These are phyloP conservation scores for Lodderomyces theae DNA, from an alignment of 1,139 yeast genomes.

Conservation along the genomic window DNA sequence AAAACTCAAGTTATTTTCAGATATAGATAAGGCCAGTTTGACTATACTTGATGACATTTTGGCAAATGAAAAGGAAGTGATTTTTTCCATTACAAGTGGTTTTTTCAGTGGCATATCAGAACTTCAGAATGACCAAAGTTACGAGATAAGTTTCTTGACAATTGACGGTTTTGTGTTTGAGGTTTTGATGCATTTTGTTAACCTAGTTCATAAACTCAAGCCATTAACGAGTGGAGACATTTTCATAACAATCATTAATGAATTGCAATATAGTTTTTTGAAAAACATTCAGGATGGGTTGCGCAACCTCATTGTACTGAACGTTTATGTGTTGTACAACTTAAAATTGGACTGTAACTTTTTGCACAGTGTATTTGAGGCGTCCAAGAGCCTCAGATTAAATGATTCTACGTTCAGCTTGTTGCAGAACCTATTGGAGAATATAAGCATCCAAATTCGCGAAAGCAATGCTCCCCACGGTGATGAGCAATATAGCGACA, in stretches of 20 bases:
- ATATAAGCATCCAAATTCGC: conserved; percentile 28
- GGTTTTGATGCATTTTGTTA: conserved; percentile 42
- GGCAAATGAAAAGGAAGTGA: conserved; percentile 29
- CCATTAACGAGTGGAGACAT: conserved; percentile 42
- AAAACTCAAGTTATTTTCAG: conserved; percentile 41
- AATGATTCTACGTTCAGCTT: conserved; percentile 38
- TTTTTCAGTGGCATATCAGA: conserved; percentile 21
- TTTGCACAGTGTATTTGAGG: conserved; percentile 41
- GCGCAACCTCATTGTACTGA: conserved; percentile 19
- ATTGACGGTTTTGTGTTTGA: conserved; percentile 45
- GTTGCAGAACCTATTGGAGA: conserved; percentile 32
- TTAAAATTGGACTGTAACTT: conserved; percentile 40
- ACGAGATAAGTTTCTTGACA: conserved; percentile 15
- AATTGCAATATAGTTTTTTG: conserved; percentile 38
- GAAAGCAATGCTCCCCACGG: conserved; percentile 16
- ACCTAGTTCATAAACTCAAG: conserved; percentile 38
- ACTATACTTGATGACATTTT: conserved; percentile 45
- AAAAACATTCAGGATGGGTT: conserved; percentile 34
- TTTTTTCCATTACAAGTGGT: not conserved
- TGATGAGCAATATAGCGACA: conserved; percentile 28
- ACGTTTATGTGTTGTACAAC: conserved; percentile 18
- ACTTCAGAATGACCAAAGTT: not conserved
- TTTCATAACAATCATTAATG: conserved; percentile 37
- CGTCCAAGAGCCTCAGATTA: conserved; percentile 32
- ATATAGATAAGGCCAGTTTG: conserved; percentile 42